Base-by-base conservation (phyloP, 2,329 filamentous ascomycete species). In the Ophiostoma populinum region DNA sequence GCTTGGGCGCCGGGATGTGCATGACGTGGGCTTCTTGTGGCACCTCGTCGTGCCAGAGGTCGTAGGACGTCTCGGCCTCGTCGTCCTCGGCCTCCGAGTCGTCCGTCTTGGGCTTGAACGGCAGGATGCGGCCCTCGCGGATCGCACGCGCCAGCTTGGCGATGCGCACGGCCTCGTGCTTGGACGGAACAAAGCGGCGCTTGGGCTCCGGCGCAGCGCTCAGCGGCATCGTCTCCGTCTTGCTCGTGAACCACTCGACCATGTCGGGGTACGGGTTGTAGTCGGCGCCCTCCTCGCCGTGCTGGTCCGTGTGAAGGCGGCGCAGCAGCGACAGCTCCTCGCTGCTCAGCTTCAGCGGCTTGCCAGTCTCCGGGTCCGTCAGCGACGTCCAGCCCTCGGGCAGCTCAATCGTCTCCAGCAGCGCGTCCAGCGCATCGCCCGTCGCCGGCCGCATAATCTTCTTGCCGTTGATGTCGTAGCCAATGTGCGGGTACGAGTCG, bases 111-210 rank as follows among this genome's bases (percentile, higher is more conserved):
- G 83, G 72, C 51, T 76, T 83, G 60, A 92, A 92, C 4, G 92
- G 92, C 49, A 92, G 61, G 45, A 98, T 95, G 33, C 85, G 75
- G 24, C 92, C 90, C 56, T 95, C 87, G 44, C 80, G 75, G 46
- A 98, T 98, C 24, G 90, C 90, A 50, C 81, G 83, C 36, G 95
- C 90, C 49, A 98, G 75, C 61, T 98, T 95, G 73, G 94, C 93
- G 34, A 98, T 73, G 38, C 86, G 74, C 63, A 94, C 94, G 21
- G 82, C 80, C 57, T 98, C 90, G 55, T 98, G 83, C 57, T 94
- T 95, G 31, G 87, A 95, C 6, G 92, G 90, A 8, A 98, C 62
- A 54, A 95, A 98, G 47, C 90, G 76, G 43, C 90, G 71, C 61
- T 98, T 98, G 1, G 90, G 90, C 53, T 98, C 90, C 6, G 90